Conservation (phyloP, 2,329 filamentous ascomycete species). For the Pyrenophora graminea region DNA sequence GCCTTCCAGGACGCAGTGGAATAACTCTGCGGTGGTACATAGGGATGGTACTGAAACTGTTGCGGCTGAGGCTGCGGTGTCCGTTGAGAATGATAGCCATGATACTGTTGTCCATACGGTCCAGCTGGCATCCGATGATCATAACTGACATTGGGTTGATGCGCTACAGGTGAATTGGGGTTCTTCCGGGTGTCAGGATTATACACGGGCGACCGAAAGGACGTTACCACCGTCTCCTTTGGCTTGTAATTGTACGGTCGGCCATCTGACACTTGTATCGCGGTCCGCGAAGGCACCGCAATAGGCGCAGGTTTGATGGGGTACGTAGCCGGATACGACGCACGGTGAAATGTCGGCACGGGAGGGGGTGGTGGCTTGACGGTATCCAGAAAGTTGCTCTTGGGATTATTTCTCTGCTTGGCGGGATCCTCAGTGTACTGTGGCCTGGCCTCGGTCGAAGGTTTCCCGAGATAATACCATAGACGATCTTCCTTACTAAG, state of each 20-base stretch:
- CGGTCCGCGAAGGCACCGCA: constrained; percentile 39
- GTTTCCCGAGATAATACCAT: constrained; percentile 86
- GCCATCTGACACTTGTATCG: constrained; percentile 32
- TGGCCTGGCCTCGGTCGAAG: constrained; percentile 85
- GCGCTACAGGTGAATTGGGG: constrained; percentile 45
- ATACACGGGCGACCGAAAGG: constrained; percentile 38
- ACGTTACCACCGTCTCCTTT: constrained; percentile 29
- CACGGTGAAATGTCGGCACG: constrained; percentile 35
- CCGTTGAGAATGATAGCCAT: constrained; percentile 26
- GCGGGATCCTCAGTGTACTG: constrained; percentile 83
- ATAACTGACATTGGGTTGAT: constrained; percentile 45
- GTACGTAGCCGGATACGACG: constrained; percentile 47
- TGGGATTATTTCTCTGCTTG: constrained; percentile 65
- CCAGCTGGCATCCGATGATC: constrained; percentile 34
- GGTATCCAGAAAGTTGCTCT: constrained; percentile 74
- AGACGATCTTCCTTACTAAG: constrained; percentile 73
- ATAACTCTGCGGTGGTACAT: constrained; percentile 33
- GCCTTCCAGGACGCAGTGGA: constrained; percentile 31
- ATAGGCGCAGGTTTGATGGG: constrained; percentile 51
- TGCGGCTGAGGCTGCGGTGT: constrained; percentile 22
- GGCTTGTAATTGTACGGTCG: constrained; percentile 44
- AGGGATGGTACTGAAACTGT: constrained; percentile 32
- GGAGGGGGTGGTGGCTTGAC: constrained; percentile 52
- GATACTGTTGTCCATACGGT: constrained; percentile 29
- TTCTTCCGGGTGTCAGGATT: constrained; percentile 43